Conservation (phyloP, 2,329 filamentous ascomycete genomes). For the Claviceps fusiformis region DNA sequence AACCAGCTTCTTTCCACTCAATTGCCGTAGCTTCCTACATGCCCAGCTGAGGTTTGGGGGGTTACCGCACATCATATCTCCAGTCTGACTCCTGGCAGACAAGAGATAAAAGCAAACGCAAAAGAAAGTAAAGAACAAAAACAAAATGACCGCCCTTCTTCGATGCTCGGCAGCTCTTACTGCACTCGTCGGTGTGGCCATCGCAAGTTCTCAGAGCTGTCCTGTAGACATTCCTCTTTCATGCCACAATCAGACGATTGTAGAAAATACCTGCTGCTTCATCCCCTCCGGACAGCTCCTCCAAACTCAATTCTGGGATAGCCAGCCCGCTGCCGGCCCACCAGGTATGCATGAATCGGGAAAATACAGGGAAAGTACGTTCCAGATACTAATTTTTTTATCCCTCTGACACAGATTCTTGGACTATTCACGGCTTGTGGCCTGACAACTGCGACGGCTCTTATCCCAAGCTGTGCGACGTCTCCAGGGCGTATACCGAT, state of each 20-base stretch:
- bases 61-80: not conserved
- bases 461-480: conserved; percentile 54
- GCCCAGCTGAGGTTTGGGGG: not conserved
- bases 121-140: not conserved
- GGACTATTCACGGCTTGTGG: conserved; percentile 61
- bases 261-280: conserved; percentile 58
- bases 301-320: conserved; percentile 69
- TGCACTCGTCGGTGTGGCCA: conserved; percentile 7
- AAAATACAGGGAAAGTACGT: not conserved
- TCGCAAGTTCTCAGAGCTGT: conserved; percentile 9
- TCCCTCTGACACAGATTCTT: conserved; percentile 37
- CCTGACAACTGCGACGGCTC: conserved; percentile 57
- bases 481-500: conserved; percentile 46
- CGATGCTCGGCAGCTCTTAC: conserved; percentile 7
- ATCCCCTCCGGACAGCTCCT: conserved; percentile 56
- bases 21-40: not conserved
- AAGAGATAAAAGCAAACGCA: not conserved
- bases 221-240: conserved; percentile 33
- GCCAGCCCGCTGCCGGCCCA: conserved; percentile 49
- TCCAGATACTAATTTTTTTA: not conserved
- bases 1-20: not conserved
- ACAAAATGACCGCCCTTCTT: conserved; percentile 6
- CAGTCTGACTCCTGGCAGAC: not conserved
- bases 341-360: conserved; percentile 8
- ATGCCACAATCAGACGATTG: conserved; percentile 47